phyloP scores from a whole-genome alignment of 2,329 filamentous ascomycete species.

The Aureobasidium mangrovei region DNA sequence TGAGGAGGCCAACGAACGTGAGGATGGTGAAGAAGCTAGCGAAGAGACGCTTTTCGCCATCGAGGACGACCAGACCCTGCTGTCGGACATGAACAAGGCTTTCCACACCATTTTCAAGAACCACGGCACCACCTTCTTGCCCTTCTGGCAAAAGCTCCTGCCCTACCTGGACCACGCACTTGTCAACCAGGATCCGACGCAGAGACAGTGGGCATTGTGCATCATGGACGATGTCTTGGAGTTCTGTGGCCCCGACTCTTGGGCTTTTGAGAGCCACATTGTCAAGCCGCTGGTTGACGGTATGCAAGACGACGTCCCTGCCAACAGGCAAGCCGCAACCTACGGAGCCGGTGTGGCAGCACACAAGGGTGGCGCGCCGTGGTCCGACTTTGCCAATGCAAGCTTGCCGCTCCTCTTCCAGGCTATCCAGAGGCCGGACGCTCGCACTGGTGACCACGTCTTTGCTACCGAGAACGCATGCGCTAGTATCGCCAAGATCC shows the following conservation, averaged over 20 bases:
- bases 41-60: conserved; percentile 85
- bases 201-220: conserved; percentile 97
- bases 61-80: conserved; percentile 90
- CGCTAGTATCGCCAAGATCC: conserved; percentile 90
- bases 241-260: conserved; percentile 85
- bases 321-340: conserved; percentile 89
- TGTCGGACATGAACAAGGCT: conserved; percentile 99
- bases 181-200: conserved; percentile 70
- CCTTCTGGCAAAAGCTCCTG: conserved; percentile 78
- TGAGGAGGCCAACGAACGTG: conserved; percentile 76
- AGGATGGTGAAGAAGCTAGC: conserved; percentile 65
- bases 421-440: conserved; percentile 69
- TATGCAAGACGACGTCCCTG: conserved; percentile 75
- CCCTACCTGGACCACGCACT: conserved; percentile 81
- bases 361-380: conserved; percentile 77
- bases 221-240: conserved; percentile 98
- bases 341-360: conserved; percentile 95
- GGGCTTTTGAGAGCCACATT: conserved; percentile 78
- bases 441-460: conserved; percentile 83
- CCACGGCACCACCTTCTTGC: conserved; percentile 75
- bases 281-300: conserved; percentile 78
- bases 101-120: conserved; percentile 99
- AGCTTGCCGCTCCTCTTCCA: conserved; percentile 77
- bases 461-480: conserved; percentile 98
- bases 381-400: conserved; percentile 78